These are phyloP conservation scores for Sesbania bispinosa DNA, from an alignment of 306 rosid genomes.

Conservation along the genomic window DNA sequence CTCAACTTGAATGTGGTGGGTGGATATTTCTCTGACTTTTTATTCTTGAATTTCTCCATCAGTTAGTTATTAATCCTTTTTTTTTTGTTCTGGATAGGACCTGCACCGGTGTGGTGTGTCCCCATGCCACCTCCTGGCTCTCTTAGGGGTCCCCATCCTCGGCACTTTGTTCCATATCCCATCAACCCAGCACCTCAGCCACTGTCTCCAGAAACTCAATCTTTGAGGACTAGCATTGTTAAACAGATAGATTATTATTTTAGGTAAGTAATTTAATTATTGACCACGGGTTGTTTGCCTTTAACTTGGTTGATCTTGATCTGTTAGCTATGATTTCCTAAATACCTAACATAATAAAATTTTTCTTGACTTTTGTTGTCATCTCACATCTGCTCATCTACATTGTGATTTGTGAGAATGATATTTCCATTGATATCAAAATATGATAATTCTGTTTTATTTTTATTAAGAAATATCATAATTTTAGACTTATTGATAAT, in stretches of 20 bases:
- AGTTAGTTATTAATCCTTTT: slow-evolving; percentile 9
- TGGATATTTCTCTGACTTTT: not conserved
- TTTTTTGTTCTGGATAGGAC: slow-evolving; percentile 51
- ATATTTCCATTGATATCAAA: not conserved
- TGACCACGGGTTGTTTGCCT: not conserved
- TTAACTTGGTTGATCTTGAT: slow-evolving; percentile 11
- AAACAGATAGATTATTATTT: slow-evolving; percentile 90
- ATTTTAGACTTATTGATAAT: not conserved
- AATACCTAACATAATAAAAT: not conserved
- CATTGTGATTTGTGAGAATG: not conserved
- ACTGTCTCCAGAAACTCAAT: slow-evolving; percentile 46
- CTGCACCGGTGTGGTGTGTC: slow-evolving; percentile 64
- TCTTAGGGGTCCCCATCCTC: slow-evolving; percentile 68
- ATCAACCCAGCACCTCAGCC: slow-evolving; percentile 45
- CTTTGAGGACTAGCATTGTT: slow-evolving; percentile 56
- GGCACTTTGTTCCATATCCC: slow-evolving; percentile 55
- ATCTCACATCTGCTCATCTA: not conserved
- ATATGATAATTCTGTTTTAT: not conserved
- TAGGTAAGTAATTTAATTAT: slow-evolving; percentile 48
- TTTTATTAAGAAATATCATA: not conserved
- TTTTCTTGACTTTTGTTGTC: slow-evolving; percentile 7
- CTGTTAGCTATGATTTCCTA: not conserved
- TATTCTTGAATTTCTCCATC: not conserved
- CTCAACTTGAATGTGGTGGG: not conserved
- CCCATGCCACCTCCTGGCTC: slow-evolving; percentile 64